phyloP scores from a whole-genome alignment of 176 grass and related monocot genomes.

The Cocos nucifera region DNA sequence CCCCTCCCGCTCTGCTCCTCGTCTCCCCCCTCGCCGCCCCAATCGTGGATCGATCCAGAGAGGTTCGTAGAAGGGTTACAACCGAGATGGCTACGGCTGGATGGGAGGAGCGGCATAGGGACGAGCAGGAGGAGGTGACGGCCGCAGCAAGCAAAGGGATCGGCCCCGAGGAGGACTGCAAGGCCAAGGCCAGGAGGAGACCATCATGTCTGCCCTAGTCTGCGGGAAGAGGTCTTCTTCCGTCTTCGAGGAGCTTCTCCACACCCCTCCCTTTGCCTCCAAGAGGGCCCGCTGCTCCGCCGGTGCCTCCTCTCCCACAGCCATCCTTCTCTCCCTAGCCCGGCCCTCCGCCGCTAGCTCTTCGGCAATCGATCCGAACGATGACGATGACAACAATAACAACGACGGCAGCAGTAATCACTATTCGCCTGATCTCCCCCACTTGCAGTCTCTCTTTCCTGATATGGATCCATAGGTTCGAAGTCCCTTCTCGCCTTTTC shows the following conservation, averaged over 20 bases:
- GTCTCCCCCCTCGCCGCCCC: background rate
- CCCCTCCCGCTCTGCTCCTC: no score
- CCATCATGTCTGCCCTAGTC: no score
- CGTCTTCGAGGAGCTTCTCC: constrained; percentile 25
- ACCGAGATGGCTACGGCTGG: background rate
- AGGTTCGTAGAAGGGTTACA: background rate
- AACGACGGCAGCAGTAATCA: no score
- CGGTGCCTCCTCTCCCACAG: constrained; percentile 18
- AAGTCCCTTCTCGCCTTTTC: background rate
- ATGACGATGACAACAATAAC: background rate
- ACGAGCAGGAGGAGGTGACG: constrained; percentile 9
- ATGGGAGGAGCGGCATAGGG: constrained; percentile 11
- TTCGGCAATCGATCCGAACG: constrained; percentile 20
- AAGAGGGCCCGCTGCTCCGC: constrained; percentile 40
- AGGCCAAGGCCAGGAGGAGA: no score
- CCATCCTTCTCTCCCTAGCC: constrained; percentile 15
- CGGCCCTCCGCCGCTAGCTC: background rate
- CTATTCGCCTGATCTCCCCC: background rate
- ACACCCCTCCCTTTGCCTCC: constrained; percentile 25
- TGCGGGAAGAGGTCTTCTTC: constrained; percentile 29
- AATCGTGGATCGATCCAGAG: constrained; percentile 6
- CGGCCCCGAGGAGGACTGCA: no score
- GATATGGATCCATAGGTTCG: constrained; percentile 19
- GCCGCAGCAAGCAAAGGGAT: constrained; percentile 4
- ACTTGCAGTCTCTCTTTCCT: constrained; percentile 4